Base-by-base conservation (phyloP, 345 rosid species). In the Cardiospermum halicacabum region DNA sequence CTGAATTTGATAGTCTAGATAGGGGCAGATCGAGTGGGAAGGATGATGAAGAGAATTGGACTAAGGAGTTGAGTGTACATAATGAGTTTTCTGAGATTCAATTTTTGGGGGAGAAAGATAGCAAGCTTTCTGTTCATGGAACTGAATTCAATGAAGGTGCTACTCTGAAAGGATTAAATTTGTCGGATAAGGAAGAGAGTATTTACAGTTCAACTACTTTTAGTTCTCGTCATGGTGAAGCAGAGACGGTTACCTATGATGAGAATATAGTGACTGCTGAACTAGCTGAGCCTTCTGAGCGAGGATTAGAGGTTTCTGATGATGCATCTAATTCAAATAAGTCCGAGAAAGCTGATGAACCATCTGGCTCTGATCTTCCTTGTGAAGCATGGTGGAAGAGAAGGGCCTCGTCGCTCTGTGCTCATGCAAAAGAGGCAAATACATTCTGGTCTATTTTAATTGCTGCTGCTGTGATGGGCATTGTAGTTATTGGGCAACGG, bases 331-430 rank as follows among this genome's bases (percentile, higher is more conserved):
- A 62, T 5, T 66, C 74, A 13, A 68, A 74, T 12, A 70, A 74
- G 66, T 59, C 78, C 48, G 40, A 69, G 25, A 63, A 78, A 72
- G 93, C 82, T 56, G 85, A 66, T 31, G 59, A 82, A 63, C 60
- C 26, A 36, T 55, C 64, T 66, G 79, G 51, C 36, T 66, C 89
- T 45, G 66, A 69, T 54, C 85, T 86, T 50, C 97, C 98, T 21
- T 82, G 89, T 56, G 87, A 81, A 67, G 91, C 96, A 48, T 91
- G 99, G 99, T 95, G 99, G 99, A 95, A 82, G 83, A 86, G 87
- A 69, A 85, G 89, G 69, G 92, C 93, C 27, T 70, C 82, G 63
- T 84, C 96, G 21, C 45, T 91, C 56, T 91, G 82, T 76, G 62
- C 74, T 59, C 89, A 85, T 56, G 90, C 96, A 18, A 85, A 83